phyloP scores from a whole-genome alignment of 2,329 filamentous ascomycete genomes.

The Podosphaera xanthii region DNA sequence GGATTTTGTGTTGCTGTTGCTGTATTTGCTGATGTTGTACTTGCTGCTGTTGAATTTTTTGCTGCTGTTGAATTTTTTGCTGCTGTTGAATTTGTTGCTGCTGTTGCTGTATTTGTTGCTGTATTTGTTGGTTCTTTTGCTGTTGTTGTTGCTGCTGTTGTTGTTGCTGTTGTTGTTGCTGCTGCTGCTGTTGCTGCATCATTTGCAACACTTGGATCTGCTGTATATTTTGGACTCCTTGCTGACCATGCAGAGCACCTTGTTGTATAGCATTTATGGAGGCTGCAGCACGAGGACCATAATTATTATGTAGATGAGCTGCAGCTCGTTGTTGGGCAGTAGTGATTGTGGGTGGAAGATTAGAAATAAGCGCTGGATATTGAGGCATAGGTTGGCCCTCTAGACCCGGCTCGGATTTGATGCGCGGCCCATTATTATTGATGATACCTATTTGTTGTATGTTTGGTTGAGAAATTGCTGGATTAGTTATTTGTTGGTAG shows the following conservation, averaged over 20 bases:
- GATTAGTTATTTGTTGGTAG: constrained; percentile 2
- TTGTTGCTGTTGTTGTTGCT: constrained; percentile 5
- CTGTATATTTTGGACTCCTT: constrained; percentile 9
- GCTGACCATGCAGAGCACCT: constrained; percentile 10
- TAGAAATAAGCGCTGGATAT: constrained; percentile 6
- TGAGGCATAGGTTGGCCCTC: constrained; percentile 7
- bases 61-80: not conserved
- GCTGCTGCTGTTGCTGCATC: constrained; percentile 9
- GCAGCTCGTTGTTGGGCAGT: constrained; percentile 31
- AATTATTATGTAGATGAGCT: constrained; percentile 33
- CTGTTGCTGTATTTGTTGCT: not conserved
- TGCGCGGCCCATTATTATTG: constrained; percentile 13
- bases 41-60: not conserved
- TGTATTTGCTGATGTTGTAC: constrained; percentile 4
- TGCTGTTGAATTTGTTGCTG: not conserved
- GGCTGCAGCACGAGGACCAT: constrained; percentile 38
- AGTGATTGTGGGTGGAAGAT: constrained; percentile 12
- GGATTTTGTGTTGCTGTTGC: constrained; percentile 8
- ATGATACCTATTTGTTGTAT: not conserved
- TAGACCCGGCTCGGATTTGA: constrained; percentile 23
- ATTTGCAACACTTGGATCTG: constrained; percentile 6
- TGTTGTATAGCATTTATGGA: constrained; percentile 38
- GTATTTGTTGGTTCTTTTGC: not conserved
- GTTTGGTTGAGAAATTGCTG: not conserved
- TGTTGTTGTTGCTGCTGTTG: constrained; percentile 3